A percentile compares a stretch with the other conserved stretches of the same genome.
Evolutionary conservation across 352 stramenopile genomes (phyloP).

Genomic region (Detonula confervacea): DNA sequence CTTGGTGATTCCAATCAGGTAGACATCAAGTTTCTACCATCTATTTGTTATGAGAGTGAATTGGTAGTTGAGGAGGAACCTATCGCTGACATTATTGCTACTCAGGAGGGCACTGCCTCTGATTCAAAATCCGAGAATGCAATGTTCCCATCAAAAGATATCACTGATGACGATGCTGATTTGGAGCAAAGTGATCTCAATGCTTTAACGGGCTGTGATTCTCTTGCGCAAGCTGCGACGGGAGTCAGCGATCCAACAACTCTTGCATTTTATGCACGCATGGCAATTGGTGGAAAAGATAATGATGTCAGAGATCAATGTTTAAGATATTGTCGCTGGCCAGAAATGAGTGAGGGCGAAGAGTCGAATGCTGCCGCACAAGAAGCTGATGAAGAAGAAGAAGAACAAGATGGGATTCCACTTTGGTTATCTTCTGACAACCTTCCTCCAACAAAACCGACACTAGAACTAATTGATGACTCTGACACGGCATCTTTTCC

Average conservation of each 20-base stretch:
- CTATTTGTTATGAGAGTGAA: conserved; percentile 71
- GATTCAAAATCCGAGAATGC: conserved; percentile 4
- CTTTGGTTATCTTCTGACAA: conserved; percentile 90
- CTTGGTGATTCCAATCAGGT: background rate
- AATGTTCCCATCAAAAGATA: conserved; percentile 33
- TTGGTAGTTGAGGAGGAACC: conserved; percentile 82
- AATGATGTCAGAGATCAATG: conserved; percentile 73
- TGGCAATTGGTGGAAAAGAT: conserved; percentile 43
- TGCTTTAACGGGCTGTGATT: conserved; percentile 54
- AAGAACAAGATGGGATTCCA: conserved; percentile 75
- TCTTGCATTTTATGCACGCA: conserved; percentile 72
- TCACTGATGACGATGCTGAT: conserved; percentile 54
- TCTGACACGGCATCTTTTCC: conserved; percentile 64
- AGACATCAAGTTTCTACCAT: conserved; percentile 49
- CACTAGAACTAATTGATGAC: conserved; percentile 15
- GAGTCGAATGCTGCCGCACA: background rate
- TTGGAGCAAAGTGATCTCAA: conserved; percentile 83
- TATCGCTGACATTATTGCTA: background rate
- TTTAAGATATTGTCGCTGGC: conserved; percentile 89
- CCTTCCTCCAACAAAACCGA: conserved; percentile 49
- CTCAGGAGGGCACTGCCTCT: conserved; percentile 6
- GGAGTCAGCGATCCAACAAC: conserved; percentile 68
- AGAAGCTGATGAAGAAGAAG: conserved; percentile 11
- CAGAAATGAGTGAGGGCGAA: too few species aligned
- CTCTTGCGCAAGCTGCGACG: conserved; percentile 22